Percentiles rank a stretch among this genome's conserved stretches.
phyloP scores from a whole-genome alignment of 169 alveolate genomes.

The Plasmodium inui region DNA sequence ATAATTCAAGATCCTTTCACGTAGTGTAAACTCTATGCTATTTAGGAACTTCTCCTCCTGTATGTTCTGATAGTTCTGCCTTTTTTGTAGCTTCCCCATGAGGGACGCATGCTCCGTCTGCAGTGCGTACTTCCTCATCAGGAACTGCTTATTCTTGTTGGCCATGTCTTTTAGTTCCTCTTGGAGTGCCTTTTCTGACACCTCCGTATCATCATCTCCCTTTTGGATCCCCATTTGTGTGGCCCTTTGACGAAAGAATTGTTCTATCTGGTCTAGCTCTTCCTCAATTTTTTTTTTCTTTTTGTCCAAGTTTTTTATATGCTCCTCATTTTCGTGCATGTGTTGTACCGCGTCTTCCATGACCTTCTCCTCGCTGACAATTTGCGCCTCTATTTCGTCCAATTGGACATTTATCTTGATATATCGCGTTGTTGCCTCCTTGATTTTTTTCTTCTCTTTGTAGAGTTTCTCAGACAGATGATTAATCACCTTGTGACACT shows the following conservation, averaged over 20 bases:
- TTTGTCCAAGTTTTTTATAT: slow-evolving; percentile 38
- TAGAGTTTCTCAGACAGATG: slow-evolving; percentile 10
- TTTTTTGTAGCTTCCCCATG: slow-evolving; percentile 19
- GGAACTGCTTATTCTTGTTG: slow-evolving; percentile 7
- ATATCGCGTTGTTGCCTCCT: slow-evolving; percentile 34
- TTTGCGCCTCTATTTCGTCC: slow-evolving; percentile 21
- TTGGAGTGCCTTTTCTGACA: neutral
- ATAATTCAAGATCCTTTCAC: slow-evolving; percentile 76
- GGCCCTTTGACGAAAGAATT: neutral
- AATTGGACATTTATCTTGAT: slow-evolving; percentile 15
- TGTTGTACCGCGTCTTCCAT: slow-evolving; percentile 52
- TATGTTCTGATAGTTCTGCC: slow-evolving; percentile 72
- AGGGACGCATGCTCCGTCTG: slow-evolving; percentile 34
- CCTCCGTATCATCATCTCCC: neutral
- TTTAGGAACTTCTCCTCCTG: slow-evolving; percentile 76
- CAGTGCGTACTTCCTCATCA: slow-evolving; percentile 36
- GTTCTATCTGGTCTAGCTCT: slow-evolving; percentile 20
- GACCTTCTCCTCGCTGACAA: slow-evolving; percentile 31
- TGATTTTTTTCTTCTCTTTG: slow-evolving; percentile 16
- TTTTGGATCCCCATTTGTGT: neutral
- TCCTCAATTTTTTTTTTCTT: slow-evolving; percentile 21
- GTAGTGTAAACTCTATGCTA: slow-evolving; percentile 60
- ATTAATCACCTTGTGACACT: slow-evolving; percentile 71
- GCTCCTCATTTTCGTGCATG: slow-evolving; percentile 24
- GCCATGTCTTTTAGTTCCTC: slow-evolving; percentile 11